phyloP scores from a whole-genome alignment of 2,329 filamentous ascomycete species.

The Cryphonectria carpinicola region DNA sequence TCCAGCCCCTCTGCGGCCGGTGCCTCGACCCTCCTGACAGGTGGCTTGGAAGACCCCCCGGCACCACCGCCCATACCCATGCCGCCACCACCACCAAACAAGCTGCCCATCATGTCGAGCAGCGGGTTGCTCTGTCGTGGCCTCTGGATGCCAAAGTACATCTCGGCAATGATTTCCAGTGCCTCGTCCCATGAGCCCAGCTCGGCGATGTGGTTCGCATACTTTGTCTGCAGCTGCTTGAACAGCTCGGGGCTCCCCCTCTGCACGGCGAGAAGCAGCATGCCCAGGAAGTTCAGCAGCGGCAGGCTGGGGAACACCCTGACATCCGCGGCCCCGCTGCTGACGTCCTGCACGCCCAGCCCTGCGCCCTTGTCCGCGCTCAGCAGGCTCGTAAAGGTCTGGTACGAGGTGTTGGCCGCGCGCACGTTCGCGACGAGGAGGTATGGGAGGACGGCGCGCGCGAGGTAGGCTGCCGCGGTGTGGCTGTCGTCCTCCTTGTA shows the following conservation, averaged over 20 bases:
- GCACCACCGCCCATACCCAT: slow-evolving; percentile 56
- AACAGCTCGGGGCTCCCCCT: slow-evolving; percentile 79
- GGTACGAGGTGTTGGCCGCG: slow-evolving; percentile 81
- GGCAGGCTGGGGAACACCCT: slow-evolving; percentile 88
- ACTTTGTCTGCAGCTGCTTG: slow-evolving; percentile 80
- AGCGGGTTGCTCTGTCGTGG: slow-evolving; percentile 89
- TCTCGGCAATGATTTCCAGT: slow-evolving; percentile 86
- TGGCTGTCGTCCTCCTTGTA: slow-evolving; percentile 88
- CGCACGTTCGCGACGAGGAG: slow-evolving; percentile 88
- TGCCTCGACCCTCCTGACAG: slow-evolving; percentile 49
- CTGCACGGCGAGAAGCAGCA: slow-evolving; percentile 83
- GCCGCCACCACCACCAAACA: slow-evolving; percentile 83
- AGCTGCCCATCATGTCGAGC: slow-evolving; percentile 96
- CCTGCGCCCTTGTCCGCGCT: slow-evolving; percentile 52
- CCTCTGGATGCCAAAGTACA: slow-evolving; percentile 93
- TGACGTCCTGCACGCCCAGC: slow-evolving; percentile 80
- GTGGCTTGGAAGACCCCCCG: slow-evolving; percentile 45
- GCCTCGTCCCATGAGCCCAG: slow-evolving; percentile 78
- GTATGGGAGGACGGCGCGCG: slow-evolving; percentile 87
- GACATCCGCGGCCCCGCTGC: slow-evolving; percentile 71
- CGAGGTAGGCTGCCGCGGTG: slow-evolving; percentile 83
- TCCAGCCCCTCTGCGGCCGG: slow-evolving; percentile 65
- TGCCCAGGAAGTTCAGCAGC: slow-evolving; percentile 90
- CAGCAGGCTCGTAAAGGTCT: slow-evolving; percentile 73
- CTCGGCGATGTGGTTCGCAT: slow-evolving; percentile 78